Evolutionary conservation across 1,139 yeast genomes (phyloP).

Genomic region (Suhomyces bolitotheri): DNA sequence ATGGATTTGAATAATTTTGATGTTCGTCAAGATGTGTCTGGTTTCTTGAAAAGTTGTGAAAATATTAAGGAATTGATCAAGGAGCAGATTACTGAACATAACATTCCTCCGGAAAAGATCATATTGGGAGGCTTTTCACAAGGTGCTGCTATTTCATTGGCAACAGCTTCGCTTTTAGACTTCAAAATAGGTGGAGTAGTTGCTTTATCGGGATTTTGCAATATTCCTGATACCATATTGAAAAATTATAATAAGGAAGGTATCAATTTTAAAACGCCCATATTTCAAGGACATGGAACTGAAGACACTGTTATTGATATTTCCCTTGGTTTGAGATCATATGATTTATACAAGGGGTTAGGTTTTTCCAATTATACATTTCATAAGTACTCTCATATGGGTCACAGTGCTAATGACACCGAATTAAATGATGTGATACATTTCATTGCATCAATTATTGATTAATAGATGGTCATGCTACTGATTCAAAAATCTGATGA

Average conservation of each 20-base stretch:
- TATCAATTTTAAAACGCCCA: slow-evolving; percentile 64
- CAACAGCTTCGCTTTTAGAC: slow-evolving; percentile 47
- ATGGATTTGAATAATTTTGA: slow-evolving; percentile 51
- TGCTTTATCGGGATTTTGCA: slow-evolving; percentile 77
- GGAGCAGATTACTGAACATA: slow-evolving; percentile 57
- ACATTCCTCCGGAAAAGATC: slow-evolving; percentile 70
- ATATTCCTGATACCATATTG: slow-evolving; percentile 47
- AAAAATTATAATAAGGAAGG: slow-evolving; percentile 22
- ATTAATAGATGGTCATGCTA: too few species aligned
- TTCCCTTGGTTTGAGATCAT: slow-evolving; percentile 49
- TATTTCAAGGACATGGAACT: slow-evolving; percentile 88
- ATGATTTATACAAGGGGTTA: slow-evolving; percentile 45
- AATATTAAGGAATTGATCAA: slow-evolving; percentile 54
- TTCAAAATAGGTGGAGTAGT: slow-evolving; percentile 75
- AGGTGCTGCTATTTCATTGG: slow-evolving; percentile 83
- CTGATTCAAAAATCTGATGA: too few species aligned
- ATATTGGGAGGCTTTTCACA: slow-evolving; percentile 93
- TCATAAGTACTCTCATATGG: slow-evolving; percentile 62
- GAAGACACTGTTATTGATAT: slow-evolving; percentile 65
- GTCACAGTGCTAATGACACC: slow-evolving; percentile 65
- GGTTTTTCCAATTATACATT: slow-evolving; percentile 59
- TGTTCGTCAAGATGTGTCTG: slow-evolving; percentile 59
- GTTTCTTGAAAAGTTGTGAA: slow-evolving; percentile 60
- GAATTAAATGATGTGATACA: slow-evolving; percentile 61
- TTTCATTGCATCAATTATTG: slow-evolving; percentile 39